A percentile compares a stretch with the other conserved stretches of the same genome.
These are phyloP conservation scores for Kluyveromyces wickerhamii DNA, from an alignment of 805 yeast species.

Conservation along the genomic window DNA sequence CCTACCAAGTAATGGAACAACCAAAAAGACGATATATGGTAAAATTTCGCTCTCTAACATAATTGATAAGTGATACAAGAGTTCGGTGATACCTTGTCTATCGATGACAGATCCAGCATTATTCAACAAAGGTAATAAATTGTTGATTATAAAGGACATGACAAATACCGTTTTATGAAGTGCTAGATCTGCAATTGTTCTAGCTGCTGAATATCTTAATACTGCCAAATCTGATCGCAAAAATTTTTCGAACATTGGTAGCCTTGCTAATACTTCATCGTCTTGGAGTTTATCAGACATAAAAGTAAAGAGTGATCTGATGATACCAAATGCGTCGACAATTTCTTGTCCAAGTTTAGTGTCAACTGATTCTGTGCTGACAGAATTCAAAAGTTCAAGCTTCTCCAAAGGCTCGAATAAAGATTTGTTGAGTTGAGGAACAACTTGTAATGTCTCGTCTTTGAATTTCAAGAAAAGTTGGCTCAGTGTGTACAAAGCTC, in stretches of 20 bases:
- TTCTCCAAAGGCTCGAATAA: conserved; percentile 58
- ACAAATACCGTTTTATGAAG: conserved; percentile 59
- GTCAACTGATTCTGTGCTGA: conserved; percentile 18
- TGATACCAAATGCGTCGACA: conserved; percentile 79
- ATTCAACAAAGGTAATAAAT: conserved; percentile 69
- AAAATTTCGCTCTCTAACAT: conserved; percentile 83
- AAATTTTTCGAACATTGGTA: conserved; percentile 45
- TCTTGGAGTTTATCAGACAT: conserved; percentile 41
- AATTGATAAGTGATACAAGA: conserved; percentile 74
- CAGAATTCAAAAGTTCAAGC: conserved; percentile 26
- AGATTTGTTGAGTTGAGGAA: conserved; percentile 58
- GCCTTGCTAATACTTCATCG: conserved; percentile 40
- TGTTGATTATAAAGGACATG: conserved; percentile 71
- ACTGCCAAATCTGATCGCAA: conserved; percentile 71
- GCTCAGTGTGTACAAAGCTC: conserved; percentile 68
- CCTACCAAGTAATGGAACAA: conserved; percentile 93
- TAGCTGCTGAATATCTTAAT: conserved; percentile 82
- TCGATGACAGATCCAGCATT: conserved; percentile 62
- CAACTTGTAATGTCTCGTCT: conserved; percentile 42
- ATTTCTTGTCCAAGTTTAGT: conserved; percentile 61
- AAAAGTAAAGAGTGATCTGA: conserved; percentile 63
- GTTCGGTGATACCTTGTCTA: conserved; percentile 92
- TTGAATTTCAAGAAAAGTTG: conserved; percentile 47
- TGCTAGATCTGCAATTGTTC: conserved; percentile 77
- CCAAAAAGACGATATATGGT: conserved; percentile 90